These are phyloP conservation scores for Scutellaria barbata DNA, from an alignment of 257 asterid species.

Conservation along the genomic window DNA sequence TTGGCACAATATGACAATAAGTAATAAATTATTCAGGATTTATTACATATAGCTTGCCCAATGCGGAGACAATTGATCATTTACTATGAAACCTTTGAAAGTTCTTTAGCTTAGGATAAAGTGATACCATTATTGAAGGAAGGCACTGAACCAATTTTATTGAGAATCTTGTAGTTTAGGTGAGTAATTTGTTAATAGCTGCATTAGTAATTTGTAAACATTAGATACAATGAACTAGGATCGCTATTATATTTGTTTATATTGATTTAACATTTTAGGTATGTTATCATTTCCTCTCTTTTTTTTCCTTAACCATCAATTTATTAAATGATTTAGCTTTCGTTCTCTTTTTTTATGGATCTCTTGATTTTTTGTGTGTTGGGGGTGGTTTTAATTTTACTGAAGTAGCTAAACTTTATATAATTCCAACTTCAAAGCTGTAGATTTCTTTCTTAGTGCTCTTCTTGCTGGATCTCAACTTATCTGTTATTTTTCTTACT, in stretches of 20 bases:
- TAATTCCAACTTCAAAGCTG: slow-evolving; percentile 24
- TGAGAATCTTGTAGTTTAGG: not conserved
- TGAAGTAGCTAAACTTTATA: slow-evolving; percentile 9
- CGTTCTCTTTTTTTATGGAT: not conserved
- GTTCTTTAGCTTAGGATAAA: not conserved
- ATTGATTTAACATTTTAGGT: slow-evolving; percentile 19
- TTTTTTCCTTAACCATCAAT: not conserved
- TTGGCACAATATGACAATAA: not conserved
- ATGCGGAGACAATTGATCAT: not conserved
- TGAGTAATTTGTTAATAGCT: slow-evolving; percentile 14
- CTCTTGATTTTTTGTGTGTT: slow-evolving; percentile 8
- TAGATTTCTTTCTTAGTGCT: slow-evolving; percentile 17
- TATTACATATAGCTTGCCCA: not conserved
- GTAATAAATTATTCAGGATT: slow-evolving; percentile 3
- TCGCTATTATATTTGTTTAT: slow-evolving; percentile 1
- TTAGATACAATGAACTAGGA: slow-evolving; percentile 2
- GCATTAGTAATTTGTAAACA: slow-evolving; percentile 20
- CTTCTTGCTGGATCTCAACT: slow-evolving; percentile 28
- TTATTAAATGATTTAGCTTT: not conserved
- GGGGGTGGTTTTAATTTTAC: slow-evolving; percentile 25
- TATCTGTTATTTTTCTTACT: slow-evolving; percentile 21
- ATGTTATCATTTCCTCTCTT: slow-evolving; percentile 4
- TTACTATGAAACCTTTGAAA: not conserved
- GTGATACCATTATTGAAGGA: slow-evolving; percentile 1
- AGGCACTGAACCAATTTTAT: not conserved